Percentiles rank a stretch among this genome's conserved stretches.
phyloP scores from a whole-genome alignment of 2,329 filamentous ascomycete genomes.

The Cordyceps cicadae region DNA sequence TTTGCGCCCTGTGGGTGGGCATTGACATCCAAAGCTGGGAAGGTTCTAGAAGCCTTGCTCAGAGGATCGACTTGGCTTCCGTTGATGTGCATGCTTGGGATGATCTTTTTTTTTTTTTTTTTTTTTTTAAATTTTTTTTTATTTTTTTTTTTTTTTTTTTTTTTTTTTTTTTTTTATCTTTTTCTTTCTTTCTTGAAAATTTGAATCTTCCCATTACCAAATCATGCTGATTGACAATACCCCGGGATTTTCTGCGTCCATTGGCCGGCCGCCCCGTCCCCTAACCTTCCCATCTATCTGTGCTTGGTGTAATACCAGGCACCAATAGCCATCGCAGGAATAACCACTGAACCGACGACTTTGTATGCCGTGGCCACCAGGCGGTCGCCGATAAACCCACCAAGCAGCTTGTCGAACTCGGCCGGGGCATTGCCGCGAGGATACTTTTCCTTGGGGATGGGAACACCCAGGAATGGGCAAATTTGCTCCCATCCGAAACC shows the following conservation, averaged over 20 bases:
- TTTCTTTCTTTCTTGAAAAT: too few species aligned
- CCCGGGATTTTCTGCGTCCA: too few species aligned
- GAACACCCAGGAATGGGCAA: constrained; percentile 23
- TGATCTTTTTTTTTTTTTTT: too few species aligned
- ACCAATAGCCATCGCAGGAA: neutral
- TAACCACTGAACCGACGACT: neutral
- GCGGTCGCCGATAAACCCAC: neutral
- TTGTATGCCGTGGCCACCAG: neutral
- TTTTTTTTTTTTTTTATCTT: too few species aligned
- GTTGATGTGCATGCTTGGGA: neutral
- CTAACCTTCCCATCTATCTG: neutral
- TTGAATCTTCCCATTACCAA: neutral
- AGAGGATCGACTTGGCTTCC: neutral
- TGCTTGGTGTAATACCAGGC: constrained; percentile 9
- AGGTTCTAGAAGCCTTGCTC: neutral
- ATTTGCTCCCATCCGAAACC: constrained; percentile 29
- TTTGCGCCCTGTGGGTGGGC: constrained; percentile 3
- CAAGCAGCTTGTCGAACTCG: constrained; percentile 19
- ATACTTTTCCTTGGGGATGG: constrained; percentile 23
- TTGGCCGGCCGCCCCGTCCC: neutral
- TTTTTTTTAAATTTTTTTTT: too few species aligned
- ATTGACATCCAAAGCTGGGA: neutral
- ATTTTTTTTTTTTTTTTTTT: too few species aligned
- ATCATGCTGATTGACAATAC: neutral
- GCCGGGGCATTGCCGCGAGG: constrained; percentile 23